Evolutionary conservation across 2,329 filamentous ascomycete species (phyloP), one percentile per base, ranked within the genome.

Genomic region (Tolypocladium tropicale): DNA sequence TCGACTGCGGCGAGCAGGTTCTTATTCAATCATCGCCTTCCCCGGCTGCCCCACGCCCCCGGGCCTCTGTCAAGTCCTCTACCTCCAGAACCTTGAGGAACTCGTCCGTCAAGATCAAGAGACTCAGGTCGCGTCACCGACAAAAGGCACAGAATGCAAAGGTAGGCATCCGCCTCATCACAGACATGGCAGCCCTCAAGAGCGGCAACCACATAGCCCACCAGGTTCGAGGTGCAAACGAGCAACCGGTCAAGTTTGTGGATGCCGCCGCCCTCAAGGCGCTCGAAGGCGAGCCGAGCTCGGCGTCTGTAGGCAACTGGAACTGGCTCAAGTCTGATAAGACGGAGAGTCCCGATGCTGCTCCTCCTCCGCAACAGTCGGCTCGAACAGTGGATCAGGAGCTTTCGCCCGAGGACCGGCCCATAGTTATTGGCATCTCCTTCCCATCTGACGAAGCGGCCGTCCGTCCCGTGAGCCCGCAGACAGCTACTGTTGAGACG

Each of bases 351-450:
- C 67, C 65, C 18, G 61, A 60, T 16, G 61, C 64, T 14, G 60
- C 63, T 16, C 63, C 63, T 16, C 63, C 64, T 3, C 62, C 68
- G 11, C 65, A 67, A 16, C 65, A 64, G 39, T 60, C 63, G 28
- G 55, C 63, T 57, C 58, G 65, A 58, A 60, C 63, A 58, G 54
- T 65, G 28, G 65, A 65, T 6, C 66, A 68, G 12, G 82, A 83
- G 58, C 74, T 89, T 4, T 89, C 86, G 16, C 86, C 87, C 0
- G 81, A 79, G 57, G 83, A 87, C 62, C 77, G 83, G n/a, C 84
- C 84, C 1, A 90, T 90, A 57, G 78, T 87, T 46, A 90, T 90
- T 60, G 86, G 86, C 14, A 83, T 90, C 53, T 79, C 81, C 16
- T 73, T 90, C 50, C 81, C 86, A 2, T 79, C 82, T 16, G 67